Conservation (phyloP, 805 yeast species). For the Cyberlindnera samutprakarnensis region DNA sequence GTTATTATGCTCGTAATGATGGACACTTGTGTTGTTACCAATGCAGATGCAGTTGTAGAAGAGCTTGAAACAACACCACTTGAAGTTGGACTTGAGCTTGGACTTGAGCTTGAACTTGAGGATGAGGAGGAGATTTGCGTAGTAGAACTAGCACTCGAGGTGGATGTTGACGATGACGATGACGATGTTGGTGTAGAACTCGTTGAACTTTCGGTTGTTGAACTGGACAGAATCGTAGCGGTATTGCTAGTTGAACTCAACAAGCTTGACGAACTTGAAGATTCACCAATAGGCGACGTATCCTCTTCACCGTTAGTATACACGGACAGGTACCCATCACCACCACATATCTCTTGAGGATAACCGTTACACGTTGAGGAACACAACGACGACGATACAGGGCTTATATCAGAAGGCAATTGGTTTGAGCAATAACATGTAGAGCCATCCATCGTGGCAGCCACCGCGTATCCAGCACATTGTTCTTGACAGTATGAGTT, state of each 20-base stretch:
- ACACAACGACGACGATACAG: conserved; percentile 32
- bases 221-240: neutral
- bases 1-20: conserved; percentile 15
- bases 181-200: conserved; percentile 8
- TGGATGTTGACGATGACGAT: conserved; percentile 4
- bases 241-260: neutral
- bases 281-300: conserved; percentile 9
- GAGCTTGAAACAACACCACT: conserved; percentile 5
- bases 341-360: conserved; percentile 58
- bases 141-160: conserved; percentile 6
- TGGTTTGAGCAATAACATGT: conserved; percentile 63
- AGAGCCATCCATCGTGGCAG: conserved; percentile 46
- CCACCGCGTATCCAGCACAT: conserved; percentile 41
- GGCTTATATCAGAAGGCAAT: conserved; percentile 26
- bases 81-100: conserved; percentile 12
- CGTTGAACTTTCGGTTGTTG: conserved; percentile 3
- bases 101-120: conserved; percentile 5
- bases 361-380: conserved; percentile 51
- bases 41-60: neutral
- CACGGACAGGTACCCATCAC: conserved; percentile 39
- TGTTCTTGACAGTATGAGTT: conserved; percentile 44
- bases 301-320: conserved; percentile 28
- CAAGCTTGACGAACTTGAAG: conserved; percentile 5
- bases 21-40: conserved; percentile 4
- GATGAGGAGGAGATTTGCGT: conserved; percentile 9